phyloP scores from a whole-genome alignment of 1,284 basidiomycete species.

The Austroboletus niveus region DNA sequence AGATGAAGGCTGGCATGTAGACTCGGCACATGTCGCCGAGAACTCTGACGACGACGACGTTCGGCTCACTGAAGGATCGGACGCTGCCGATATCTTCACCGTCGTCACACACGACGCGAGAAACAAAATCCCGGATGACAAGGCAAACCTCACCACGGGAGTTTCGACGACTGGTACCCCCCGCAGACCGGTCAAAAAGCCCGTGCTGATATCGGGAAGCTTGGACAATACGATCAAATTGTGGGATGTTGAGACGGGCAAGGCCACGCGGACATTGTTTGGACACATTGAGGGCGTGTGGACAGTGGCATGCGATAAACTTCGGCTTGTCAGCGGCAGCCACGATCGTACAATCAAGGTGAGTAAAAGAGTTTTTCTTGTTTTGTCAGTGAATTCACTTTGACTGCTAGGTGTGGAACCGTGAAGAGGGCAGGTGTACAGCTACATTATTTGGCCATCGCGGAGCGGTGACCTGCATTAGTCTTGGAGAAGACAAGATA shows the following conservation, averaged over 20 bases:
- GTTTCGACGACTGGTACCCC: not conserved
- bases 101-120: conserved; percentile 30
- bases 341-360: conserved; percentile 94
- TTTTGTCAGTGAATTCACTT: conserved; percentile 1
- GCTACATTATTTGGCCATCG: conserved; percentile 93
- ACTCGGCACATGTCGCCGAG: conserved; percentile 17
- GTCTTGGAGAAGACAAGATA: conserved; percentile 92
- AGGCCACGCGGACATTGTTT: conserved; percentile 83
- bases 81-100: conserved; percentile 25
- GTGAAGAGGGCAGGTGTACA: conserved; percentile 85
- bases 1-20: conserved; percentile 11
- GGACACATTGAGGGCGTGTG: conserved; percentile 98
- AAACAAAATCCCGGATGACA: conserved; percentile 14
- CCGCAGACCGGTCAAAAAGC: conserved; percentile 39
- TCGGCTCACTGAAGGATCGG: conserved; percentile 11
- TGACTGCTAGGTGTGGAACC: conserved; percentile 77
- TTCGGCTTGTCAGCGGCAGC: conserved; percentile 88
- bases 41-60: conserved; percentile 12
- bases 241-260: conserved; percentile 92
- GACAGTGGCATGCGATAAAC: conserved; percentile 90
- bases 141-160: conserved; percentile 3
- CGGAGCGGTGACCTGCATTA: conserved; percentile 90
- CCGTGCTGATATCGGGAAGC: conserved; percentile 86
- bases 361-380: conserved; percentile 5
- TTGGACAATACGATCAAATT: conserved; percentile 96